Evolutionary conservation across 2,329 filamentous ascomycete species (phyloP).

Genomic region (Aureobasidium melanogenum): DNA sequence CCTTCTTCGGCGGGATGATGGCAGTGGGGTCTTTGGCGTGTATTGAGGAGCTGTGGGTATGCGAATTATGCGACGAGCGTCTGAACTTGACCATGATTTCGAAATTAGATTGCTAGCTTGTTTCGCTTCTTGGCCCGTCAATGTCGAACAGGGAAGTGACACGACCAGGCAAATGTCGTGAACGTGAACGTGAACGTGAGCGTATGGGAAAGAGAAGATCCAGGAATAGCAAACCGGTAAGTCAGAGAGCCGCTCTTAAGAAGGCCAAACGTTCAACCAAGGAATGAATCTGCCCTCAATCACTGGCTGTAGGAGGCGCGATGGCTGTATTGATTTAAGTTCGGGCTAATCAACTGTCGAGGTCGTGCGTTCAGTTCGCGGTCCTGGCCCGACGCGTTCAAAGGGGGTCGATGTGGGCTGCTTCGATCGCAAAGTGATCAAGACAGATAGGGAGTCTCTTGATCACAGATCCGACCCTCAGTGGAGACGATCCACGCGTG

Average conservation of each 20-base stretch:
- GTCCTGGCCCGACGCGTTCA: background rate
- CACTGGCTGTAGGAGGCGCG: background rate
- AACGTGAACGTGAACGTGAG: background rate
- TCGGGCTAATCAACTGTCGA: background rate
- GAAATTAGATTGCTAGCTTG: conserved; percentile 9
- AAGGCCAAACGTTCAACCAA: background rate
- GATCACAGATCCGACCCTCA: background rate
- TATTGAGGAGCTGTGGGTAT: conserved; percentile 48
- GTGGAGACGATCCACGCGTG: background rate
- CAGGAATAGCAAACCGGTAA: background rate
- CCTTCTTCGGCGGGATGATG: conserved; percentile 90
- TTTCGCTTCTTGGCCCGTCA: conserved; percentile 7
- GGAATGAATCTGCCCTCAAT: background rate
- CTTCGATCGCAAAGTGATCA: background rate
- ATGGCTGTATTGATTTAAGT: background rate
- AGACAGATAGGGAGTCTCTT: background rate
- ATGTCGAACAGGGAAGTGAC: background rate
- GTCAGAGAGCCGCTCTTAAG: background rate
- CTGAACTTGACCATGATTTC: conserved; percentile 7
- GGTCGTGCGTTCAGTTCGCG: background rate
- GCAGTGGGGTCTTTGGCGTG: conserved; percentile 78
- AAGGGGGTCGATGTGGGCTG: background rate
- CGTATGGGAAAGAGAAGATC: background rate
- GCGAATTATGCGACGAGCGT: conserved; percentile 1
- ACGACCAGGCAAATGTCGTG: background rate